Conservation (phyloP, 148 eudicot genomes). For the Dysphania ambrosioides region DNA sequence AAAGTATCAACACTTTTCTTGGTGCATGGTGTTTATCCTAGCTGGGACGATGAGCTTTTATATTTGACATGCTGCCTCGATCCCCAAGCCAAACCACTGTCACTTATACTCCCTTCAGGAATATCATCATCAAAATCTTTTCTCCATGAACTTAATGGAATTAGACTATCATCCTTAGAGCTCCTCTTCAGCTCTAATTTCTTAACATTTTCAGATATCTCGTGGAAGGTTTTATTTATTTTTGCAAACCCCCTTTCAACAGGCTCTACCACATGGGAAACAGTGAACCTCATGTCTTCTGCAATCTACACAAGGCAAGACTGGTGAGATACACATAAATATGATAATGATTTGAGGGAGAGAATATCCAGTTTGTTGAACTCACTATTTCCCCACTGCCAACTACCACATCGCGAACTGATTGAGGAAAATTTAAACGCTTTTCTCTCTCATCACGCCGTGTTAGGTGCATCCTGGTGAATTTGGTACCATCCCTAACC, state of each 20-base stretch:
- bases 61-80: constrained; percentile 42
- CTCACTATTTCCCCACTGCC: constrained; percentile 98
- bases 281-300: constrained; percentile 95
- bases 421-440: constrained; percentile 75
- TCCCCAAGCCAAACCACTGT: constrained; percentile 63
- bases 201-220: constrained; percentile 90
- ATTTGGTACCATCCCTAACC: constrained; percentile 69
- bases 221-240: constrained; percentile 72
- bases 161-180: constrained; percentile 75
- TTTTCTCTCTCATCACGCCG: constrained; percentile 59
- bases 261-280: constrained; percentile 92
- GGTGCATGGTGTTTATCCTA: constrained; percentile 15
- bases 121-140: constrained; percentile 54
- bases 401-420: constrained; percentile 90
- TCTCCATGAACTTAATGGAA: constrained; percentile 73
- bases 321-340: not conserved
- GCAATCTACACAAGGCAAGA: constrained; percentile 50
- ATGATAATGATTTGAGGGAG: not conserved
- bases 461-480: constrained; percentile 44
- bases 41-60: constrained; percentile 46
- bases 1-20: not conserved
- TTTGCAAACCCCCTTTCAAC: constrained; percentile 91
- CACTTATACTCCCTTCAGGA: constrained; percentile 72
- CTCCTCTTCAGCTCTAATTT: constrained; percentile 55
- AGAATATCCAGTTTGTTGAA: not conserved